Evolutionary conservation across 2,329 filamentous ascomycete species (phyloP), one percentile per base, ranked within the genome.

Genomic region (Alternaria rosae): DNA sequence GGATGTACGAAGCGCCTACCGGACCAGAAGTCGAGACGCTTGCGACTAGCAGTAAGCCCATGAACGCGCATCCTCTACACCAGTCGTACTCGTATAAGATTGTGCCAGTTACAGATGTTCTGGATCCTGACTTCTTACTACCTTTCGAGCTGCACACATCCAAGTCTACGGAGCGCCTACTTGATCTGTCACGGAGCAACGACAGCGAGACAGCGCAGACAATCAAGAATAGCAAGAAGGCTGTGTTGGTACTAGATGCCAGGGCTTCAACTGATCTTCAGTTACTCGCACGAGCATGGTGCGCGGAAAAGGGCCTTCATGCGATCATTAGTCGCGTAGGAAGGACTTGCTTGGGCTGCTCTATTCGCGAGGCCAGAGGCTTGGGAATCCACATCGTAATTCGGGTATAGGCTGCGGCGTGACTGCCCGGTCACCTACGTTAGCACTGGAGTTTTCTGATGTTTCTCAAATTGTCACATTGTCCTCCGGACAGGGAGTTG

Each of bases 301-400:
- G 92, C 74, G 89, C 91, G 1, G 88, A 92, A 72, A 88, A 86
- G 68, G 91, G 91, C 3, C 89, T 89, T 84, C 91, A 93, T 74
- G 91, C 91, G 21, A 75, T 94, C 17, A 84, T 94, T 65, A 91
- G 89, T 63, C 84, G 90, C 54, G 83, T 85, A 41, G 86, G 87
- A 66, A 84, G 90, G 63, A 91, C 89, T 0, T 94, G 92, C 73
- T 78, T 94, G 35, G 86, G 87, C 4, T 94, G 92, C 77, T 90
- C 90, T 42, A 87, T 94, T 44, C 85, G 92, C 17, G 91, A 94
- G 80, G 91, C 91, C 0, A 88, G 88, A 6, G 91, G 89, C 4
- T 75, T 93, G 60, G 89, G 87, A 3, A 89, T 92, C 82, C 87
- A 86, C 68, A 85, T 92, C 25, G 84, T 92, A n/a, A 85, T 84